Evolutionary conservation across 2,329 filamentous ascomycete genomes (phyloP), one percentile per base, ranked within the genome.

Genomic region (Cadophora sp.): DNA sequence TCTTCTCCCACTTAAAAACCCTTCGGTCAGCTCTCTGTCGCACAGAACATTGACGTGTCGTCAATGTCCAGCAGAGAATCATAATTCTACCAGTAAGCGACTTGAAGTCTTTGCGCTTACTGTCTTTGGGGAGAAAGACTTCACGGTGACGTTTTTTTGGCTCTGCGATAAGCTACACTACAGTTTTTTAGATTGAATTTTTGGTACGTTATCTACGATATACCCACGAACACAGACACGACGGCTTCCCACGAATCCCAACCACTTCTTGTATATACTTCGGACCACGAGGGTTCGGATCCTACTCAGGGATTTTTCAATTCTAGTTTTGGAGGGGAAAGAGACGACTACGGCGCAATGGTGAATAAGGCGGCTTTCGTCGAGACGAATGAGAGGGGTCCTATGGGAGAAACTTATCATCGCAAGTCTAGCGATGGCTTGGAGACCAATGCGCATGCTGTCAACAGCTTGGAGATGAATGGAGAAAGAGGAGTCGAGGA

Each of bases 101-200:
- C 75, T 77, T 77, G 66, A 73, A 75, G 75, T 77, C 75, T 77
- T 77, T 77, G 75, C 75, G 75, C 73, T 76, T 72, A 72, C 70
- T 74, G 69, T 63, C 41, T 62, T 56, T 53, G 51, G 51, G 68
- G 64, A 75, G 72, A 77, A 76, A 76, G 75, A 76, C 75, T 77
- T 73, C 62, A 62, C 65, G 30, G 53, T 62, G 33, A 59, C 20
- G 56, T n/a, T 33, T 39, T 33, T 39, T 45, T 47, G 39, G 55
- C 14, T 30, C 22, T 33, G 36, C 58, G 50, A 64, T 53, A 59
- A 27, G 51, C 53, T 63, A 58, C 67, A 65, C 55, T 65, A 66
- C 43, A 53, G 48, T 48, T 47, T 27, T 50, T 51, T 56, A 47
- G 27, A 30, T 56, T 51, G 27, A 60, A 60, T 51, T 62, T 41